A percentile compares a stretch with the other conserved stretches of the same genome.
phyloP scores from a whole-genome alignment of 495 filamentous ascomycete species.

The Entonaema liquescens region DNA sequence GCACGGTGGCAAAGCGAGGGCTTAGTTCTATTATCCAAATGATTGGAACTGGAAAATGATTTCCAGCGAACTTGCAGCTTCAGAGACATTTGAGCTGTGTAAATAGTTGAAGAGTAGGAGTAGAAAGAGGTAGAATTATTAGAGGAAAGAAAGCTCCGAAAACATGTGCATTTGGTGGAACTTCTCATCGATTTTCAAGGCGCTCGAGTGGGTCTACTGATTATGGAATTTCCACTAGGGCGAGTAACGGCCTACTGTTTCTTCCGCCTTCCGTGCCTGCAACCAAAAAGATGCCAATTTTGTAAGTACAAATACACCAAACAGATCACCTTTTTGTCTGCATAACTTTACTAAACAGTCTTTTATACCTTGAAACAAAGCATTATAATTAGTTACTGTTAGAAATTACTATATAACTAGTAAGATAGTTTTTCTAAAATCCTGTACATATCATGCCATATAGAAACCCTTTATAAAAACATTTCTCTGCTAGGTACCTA shows the following conservation, averaged over 20 bases:
- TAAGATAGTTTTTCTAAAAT: too few species aligned
- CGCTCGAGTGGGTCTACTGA: slow-evolving; percentile 14
- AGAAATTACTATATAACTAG: too few species aligned
- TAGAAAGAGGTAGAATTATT: slow-evolving; percentile 14
- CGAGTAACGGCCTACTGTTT: slow-evolving; percentile 15
- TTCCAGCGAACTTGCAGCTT: slow-evolving; percentile 32
- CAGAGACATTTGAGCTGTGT: slow-evolving; percentile 41
- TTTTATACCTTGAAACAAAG: too few species aligned
- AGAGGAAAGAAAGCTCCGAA: slow-evolving; percentile 40
- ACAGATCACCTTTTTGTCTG: too few species aligned
- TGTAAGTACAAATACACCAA: too few species aligned
- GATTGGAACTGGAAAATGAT: slow-evolving; percentile 28
- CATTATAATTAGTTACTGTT: too few species aligned
- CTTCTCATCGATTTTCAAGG: slow-evolving; percentile 18
- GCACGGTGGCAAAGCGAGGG: slow-evolving; percentile 11
- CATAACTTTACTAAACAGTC: too few species aligned
- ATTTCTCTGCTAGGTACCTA: too few species aligned
- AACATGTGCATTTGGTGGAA: slow-evolving; percentile 31
- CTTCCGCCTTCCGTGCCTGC: slow-evolving; percentile 24
- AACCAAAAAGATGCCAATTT: too few species aligned
- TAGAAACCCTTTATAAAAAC: too few species aligned
- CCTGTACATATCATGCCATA: too few species aligned
- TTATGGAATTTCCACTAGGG: not conserved
- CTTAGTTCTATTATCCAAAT: slow-evolving; percentile 22
- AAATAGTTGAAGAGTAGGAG: not conserved